These are phyloP conservation scores for Dictyostelium discoideum DNA, from an alignment of 78 protist species.

Conservation along the genomic window DNA sequence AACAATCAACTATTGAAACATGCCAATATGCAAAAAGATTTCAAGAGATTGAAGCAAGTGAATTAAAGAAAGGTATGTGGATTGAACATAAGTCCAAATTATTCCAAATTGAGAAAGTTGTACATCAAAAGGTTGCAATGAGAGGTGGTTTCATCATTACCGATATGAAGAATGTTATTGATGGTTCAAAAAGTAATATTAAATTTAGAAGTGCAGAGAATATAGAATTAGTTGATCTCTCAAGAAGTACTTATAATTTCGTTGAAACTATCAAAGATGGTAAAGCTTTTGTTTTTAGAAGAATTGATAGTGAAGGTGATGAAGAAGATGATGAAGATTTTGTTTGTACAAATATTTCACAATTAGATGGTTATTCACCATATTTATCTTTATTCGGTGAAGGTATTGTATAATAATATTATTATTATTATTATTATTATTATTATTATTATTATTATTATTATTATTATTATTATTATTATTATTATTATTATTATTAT, in stretches of 20 bases:
- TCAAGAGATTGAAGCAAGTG: constrained; percentile 57
- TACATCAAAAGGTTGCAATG: constrained; percentile 74
- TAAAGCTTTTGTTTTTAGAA: neutral
- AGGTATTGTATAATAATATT: neutral
- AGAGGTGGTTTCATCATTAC: constrained; percentile 76
- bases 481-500: neutral
- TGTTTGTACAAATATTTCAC: neutral
- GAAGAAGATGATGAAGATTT: constrained; percentile 27
- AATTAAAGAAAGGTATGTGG: constrained; percentile 37
- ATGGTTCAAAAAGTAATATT: constrained; percentile 28
- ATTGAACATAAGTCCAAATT: constrained; percentile 44
- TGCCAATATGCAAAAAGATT: constrained; percentile 36
- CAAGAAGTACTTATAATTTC: neutral
- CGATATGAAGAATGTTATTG: constrained; percentile 44
- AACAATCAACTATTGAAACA: neutral
- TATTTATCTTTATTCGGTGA: constrained; percentile 12
- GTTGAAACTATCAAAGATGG: neutral
- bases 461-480: neutral
- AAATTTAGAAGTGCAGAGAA: constrained; percentile 75
- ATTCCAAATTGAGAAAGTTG: constrained; percentile 21
- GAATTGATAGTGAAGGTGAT: neutral
- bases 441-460: neutral
- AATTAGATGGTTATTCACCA: constrained; percentile 12
- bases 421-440: neutral
- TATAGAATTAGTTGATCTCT: constrained; percentile 31